A percentile compares a stretch with the other conserved stretches of the same genome.
Conservation (phyloP, 2,329 filamentous ascomycete genomes). For the Venturia effusa region DNA sequence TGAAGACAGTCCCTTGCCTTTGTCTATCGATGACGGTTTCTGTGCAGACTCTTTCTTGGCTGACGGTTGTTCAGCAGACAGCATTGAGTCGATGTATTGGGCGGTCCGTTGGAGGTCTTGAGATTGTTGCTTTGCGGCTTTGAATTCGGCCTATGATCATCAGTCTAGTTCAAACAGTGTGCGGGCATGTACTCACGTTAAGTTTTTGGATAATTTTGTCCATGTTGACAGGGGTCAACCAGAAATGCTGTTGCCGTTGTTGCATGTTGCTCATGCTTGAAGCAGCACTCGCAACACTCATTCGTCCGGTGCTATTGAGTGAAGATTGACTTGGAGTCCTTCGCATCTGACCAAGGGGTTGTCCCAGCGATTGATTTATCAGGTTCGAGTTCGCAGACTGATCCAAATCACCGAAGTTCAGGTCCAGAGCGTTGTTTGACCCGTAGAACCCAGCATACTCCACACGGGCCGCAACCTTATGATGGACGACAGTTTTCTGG, state of each 20-base stretch:
- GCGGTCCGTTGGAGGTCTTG: slow-evolving; percentile 75
- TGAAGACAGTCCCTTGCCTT: slow-evolving; percentile 26
- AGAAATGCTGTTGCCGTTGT: slow-evolving; percentile 63
- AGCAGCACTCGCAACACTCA: slow-evolving; percentile 38
- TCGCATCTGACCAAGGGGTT: slow-evolving; percentile 54
- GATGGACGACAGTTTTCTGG: slow-evolving; percentile 95
- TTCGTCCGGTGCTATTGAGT: slow-evolving; percentile 49
- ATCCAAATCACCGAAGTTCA: slow-evolving; percentile 88
- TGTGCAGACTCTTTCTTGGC: slow-evolving; percentile 37
- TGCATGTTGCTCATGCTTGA: slow-evolving; percentile 54
- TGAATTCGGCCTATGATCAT: slow-evolving; percentile 65
- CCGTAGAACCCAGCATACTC: slow-evolving; percentile 84
- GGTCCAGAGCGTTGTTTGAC: slow-evolving; percentile 67
- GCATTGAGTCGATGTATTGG: slow-evolving; percentile 66
- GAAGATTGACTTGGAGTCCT: slow-evolving; percentile 46
- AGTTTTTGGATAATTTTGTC: slow-evolving; percentile 88
- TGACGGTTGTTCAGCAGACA: slow-evolving; percentile 52
- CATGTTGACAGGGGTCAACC: slow-evolving; percentile 80
- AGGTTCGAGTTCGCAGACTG: slow-evolving; percentile 61
- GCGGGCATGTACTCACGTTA: slow-evolving; percentile 47
- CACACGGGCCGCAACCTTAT: slow-evolving; percentile 94
- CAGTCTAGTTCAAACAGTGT: background rate
- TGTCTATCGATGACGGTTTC: slow-evolving; percentile 30
- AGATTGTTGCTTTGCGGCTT: slow-evolving; percentile 75
- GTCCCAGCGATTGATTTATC: slow-evolving; percentile 54